Conservation (phyloP, 2,329 filamentous ascomycete species). For the Xylariaceae sp. region DNA sequence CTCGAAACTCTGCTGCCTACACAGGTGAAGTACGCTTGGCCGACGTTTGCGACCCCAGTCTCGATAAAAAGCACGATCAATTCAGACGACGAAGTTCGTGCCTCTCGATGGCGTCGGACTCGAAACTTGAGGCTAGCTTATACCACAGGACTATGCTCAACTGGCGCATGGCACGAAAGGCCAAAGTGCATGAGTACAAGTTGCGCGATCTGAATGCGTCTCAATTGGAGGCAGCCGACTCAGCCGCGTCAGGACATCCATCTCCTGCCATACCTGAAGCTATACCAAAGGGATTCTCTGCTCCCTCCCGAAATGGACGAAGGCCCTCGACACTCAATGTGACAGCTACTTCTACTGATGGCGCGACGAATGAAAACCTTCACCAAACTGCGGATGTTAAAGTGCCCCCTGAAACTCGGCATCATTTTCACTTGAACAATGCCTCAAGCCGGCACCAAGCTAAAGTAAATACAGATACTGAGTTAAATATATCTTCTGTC, state of each 20-base stretch:
- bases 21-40: neutral
- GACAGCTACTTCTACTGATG: neutral
- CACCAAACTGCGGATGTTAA: neutral
- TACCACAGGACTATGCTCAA: slow-evolving; percentile 20
- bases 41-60: neutral
- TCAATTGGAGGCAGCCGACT: slow-evolving; percentile 14
- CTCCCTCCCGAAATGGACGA: slow-evolving; percentile 3
- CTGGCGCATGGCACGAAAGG: slow-evolving; percentile 24
- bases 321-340: slow-evolving; percentile 6
- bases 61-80: neutral
- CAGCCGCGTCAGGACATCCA: slow-evolving; percentile 27
- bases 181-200: slow-evolving; percentile 24
- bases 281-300: slow-evolving; percentile 6
- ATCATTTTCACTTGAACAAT: neutral
- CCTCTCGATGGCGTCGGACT: slow-evolving; percentile 1
- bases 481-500: slow-evolving; percentile 17
- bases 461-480: neutral
- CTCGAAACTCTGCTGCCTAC: neutral
- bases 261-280: slow-evolving; percentile 8
- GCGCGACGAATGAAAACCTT: slow-evolving; percentile 1
- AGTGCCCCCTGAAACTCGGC: neutral
- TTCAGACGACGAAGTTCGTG: neutral
- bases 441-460: neutral
- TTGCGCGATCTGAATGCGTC: slow-evolving; percentile 24
- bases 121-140: neutral